A percentile compares a stretch with the other conserved stretches of the same genome.
phyloP scores from a whole-genome alignment of 2,329 filamentous ascomycete genomes.

The Lasiodiplodia sp. region DNA sequence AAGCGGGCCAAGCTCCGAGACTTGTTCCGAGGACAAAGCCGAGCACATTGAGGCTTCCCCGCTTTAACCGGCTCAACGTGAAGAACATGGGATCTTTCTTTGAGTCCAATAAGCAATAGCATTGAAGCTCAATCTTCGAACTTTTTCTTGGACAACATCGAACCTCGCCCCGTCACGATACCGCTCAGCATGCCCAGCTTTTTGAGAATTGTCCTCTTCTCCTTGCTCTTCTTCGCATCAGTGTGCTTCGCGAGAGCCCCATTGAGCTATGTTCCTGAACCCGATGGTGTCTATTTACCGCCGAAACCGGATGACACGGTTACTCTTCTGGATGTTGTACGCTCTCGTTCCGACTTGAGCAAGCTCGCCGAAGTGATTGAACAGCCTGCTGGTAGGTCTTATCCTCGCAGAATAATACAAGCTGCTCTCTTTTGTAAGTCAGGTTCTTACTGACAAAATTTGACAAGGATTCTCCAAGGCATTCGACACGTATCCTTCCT shows the following conservation, averaged over 20 bases:
- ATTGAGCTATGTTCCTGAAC: slow-evolving; percentile 1
- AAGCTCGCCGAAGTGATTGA: not conserved
- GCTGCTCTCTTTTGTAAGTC: not conserved
- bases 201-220: too few species aligned
- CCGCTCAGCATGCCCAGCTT: not conserved
- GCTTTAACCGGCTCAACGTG: not conserved
- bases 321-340: not conserved
- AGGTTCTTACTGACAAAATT: too few species aligned
- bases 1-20: not conserved
- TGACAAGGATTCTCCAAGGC: not conserved
- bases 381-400: not conserved
- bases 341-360: slow-evolving; percentile 4
- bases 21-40: not conserved
- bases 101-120: too few species aligned
- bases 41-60: not conserved
- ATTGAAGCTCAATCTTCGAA: not conserved
- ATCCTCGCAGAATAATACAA: too few species aligned
- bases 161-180: not conserved
- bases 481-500: not conserved
- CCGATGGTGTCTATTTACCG: not conserved
- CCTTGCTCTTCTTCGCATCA: not conserved
- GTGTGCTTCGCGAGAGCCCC: not conserved
- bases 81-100: not conserved
- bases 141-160: not conserved
- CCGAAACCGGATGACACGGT: not conserved